Evolutionary conservation across 805 yeast species (phyloP), one percentile per base, ranked within the genome.

Genomic region (Tetrapisispora fleetii): DNA sequence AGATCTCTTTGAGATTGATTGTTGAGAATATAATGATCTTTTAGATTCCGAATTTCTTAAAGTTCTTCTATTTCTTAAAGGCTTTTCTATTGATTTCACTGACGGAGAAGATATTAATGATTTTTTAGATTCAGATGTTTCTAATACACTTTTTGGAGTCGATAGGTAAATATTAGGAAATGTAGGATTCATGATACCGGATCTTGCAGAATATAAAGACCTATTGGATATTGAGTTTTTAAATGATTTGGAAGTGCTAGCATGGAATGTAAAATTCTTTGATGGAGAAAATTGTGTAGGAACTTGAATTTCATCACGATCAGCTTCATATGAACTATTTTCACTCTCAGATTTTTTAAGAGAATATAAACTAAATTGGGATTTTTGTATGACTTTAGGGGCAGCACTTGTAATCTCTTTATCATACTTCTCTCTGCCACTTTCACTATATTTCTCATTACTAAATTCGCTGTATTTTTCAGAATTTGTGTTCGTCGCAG

Each of bases 1-100:
- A 1, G 70, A 65, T 43, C 64, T 59, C 41, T 63, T 66, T 1
- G 70, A 66, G 37, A 66, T 66, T 0, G 70, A 64, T 27, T 55
- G 57, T 35, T 60, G 50, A 1, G 68, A 64, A 46, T 66, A 66
- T 28, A 66, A 48, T 1, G 69, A 65, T 40, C 63, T 56, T 36
- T 63, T 63, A 1, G 65, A 60, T 22, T 60, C 63, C 1, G 65
- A 63, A 46, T 58, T 60, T 40, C 58, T 60, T 11, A 61, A 40
- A 3, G 64, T 60, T 50, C 54, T 53, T 47, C 53, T 49, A 27
- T 37, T 54, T 11, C 32, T 21, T 14, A 36, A 13, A 30, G 42
- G 50, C 41, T 18, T 53, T 43, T 16, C 45, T 11, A 46, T 46
- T 9, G 38, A 33, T 33, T 40, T 46, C 40, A 46, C 40, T 2